Evolutionary conservation across 2,329 filamentous ascomycete genomes (phyloP), one percentile per base, ranked within the genome.

Genomic region (Sclerotinia nivalis): DNA sequence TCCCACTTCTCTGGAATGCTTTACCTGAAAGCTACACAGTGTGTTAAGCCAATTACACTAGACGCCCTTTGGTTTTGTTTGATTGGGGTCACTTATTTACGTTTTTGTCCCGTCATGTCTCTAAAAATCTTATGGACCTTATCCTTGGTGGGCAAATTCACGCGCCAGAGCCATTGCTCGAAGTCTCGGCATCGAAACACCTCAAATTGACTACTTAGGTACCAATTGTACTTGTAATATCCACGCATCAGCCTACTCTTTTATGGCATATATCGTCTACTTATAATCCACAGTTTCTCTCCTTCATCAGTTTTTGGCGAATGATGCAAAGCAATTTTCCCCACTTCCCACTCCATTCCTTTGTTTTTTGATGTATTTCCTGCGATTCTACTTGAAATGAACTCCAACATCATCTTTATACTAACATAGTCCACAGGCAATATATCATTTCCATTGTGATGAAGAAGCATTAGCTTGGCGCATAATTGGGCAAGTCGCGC

Each of bases 381-480:
- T 37, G 13, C 28, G 2, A 20, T 15, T 58, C 40, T 58, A 20
- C n/a, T 49, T 37, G 4, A 50, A 2, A 37, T 37, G 12, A 31
- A 31, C 7, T 6, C 13, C 12, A 7, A 9, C 31, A 1, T 22
- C 12, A 49, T 84, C 84, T 68, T 74, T 88, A 60, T 84, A 85
- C 73, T 75, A 65, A 75, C 59, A 60, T n/a, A 64, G 12, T 18
- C 18, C 52, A 49, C 43, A 90, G 88, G 87, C 86, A 65, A 90
- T 88, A 72, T 97, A 93, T 79, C 87, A 95, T 73, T 97, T 96
- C 77, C 88, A 97, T 65, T 89, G 88, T 52, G 93, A 95, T 75
- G 92, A 97, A 73, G 94, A 97, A 79, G 86, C 91, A 4, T 85
- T 96, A 66, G 91, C 93, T 0, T 97, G 95, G 90, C 88, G 94